Evolutionary conservation across 139 green algal genomes (phyloP), one percentile per base, ranked within the genome.

Genomic region (Chlamydomonas schloesseri): DNA sequence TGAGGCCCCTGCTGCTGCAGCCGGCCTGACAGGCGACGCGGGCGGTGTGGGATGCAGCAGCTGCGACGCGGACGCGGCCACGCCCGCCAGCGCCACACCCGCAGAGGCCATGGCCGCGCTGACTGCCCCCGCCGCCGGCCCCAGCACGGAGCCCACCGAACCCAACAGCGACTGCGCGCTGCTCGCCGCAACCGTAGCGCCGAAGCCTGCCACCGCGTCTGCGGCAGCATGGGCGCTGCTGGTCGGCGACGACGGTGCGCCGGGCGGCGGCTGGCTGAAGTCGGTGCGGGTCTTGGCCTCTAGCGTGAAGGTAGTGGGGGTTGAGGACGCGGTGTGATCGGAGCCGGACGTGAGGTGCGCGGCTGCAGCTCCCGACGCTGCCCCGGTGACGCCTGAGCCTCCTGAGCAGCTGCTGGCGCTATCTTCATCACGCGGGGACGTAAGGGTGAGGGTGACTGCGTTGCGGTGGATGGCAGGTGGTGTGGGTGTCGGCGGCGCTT

Each of bases 91-190:
- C 3, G 55, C 55, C 55, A 24, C 60, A 24, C 24, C 60, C 24
- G 78, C 78, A n/a, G 64, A 75, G 29, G 64, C 78, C 29, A 74
- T 26, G 0, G 79, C 79, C 5, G 79, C 79, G 46, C 79, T 50
- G 21, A 62, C 55, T 11, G 55, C 55, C 55, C 65, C 65, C 8
- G 77, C 77, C 42, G 77, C 77, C 13, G 77, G 77, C 4, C 62
- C 77, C 42, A 83, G 28, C 23, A 83, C 77, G 0, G 42, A 74
- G 37, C 42, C 37, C 62, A 83, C 20, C 6, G 37, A 62, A 5
- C 47, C 77, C 37, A 73, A 37, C 28, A 83, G 24, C 0, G 75
- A 71, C 3, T 55, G 33, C 5, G 75, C 23, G 75, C 36, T 33
- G 26, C 62, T 21, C 62, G 28, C 62, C 18, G 24, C 62, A 69